Conservation (phyloP, 441 rosid species). For the Adansonia madagascariensis region DNA sequence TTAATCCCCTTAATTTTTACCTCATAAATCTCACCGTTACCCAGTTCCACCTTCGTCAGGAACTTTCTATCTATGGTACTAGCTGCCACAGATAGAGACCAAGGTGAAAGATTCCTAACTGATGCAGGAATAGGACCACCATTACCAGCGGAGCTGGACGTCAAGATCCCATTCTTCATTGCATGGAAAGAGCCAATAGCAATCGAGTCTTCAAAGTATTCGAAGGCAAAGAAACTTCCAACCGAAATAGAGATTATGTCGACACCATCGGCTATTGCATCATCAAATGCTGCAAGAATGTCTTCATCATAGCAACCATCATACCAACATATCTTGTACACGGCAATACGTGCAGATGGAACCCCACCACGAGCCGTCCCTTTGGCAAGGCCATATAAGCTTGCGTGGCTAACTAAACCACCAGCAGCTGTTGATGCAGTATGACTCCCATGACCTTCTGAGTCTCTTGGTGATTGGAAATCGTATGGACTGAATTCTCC, state of each 20-base stretch:
- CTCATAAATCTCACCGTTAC: conserved; percentile 29
- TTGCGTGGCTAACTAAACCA: conserved; percentile 29
- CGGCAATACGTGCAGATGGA: conserved; percentile 36
- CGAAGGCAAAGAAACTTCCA: not conserved
- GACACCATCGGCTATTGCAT: conserved; percentile 48
- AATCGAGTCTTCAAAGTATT: conserved; percentile 17
- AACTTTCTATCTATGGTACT: conserved; percentile 34
- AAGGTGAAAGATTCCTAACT: conserved; percentile 29
- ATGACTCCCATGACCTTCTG: conserved; percentile 37
- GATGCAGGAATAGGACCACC: conserved; percentile 21
- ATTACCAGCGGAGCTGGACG: conserved; percentile 41
- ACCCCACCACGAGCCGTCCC: conserved; percentile 43
- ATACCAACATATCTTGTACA: conserved; percentile 34
- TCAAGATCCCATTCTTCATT: conserved; percentile 40
- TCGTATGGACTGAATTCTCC: not conserved
- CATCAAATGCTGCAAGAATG: conserved; percentile 42
- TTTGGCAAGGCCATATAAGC: conserved; percentile 33
- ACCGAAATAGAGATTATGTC: conserved; percentile 39
- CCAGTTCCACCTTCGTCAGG: conserved; percentile 28
- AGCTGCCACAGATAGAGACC: conserved; percentile 40
- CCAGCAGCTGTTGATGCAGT: conserved; percentile 39
- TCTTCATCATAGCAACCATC: conserved; percentile 13
- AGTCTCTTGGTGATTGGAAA: conserved; percentile 18
- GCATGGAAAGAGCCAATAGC: conserved; percentile 46
- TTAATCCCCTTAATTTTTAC: conserved; percentile 34